Base-by-base conservation (phyloP, 257 asterid genomes). In the Misopates orontium region DNA sequence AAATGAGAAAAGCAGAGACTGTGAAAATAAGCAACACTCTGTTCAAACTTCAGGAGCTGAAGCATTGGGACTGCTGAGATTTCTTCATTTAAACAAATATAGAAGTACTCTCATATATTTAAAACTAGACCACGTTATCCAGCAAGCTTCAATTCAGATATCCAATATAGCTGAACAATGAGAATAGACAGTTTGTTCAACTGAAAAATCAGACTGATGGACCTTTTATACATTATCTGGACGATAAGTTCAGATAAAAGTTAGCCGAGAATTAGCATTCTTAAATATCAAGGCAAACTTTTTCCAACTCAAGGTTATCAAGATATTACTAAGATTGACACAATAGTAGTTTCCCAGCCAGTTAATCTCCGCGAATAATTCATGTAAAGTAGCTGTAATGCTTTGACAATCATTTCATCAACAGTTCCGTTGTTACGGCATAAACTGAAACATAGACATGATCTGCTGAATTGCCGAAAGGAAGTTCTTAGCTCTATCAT, bases 21-120 rank as follows among this genome's bases (percentile, higher is more conserved):
- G 55, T 32, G 18, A 14, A 61, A 20, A 15, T 12, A 48, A 42
- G 10, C 10, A 2, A n/a, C 20, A 16, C 42, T 14, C 65, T 49
- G 15, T 57, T 24, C 56, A 24, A 61, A 50, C 56, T 55, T 17
- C 56, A 52, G 28, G 69, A 51, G 57, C 42, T 69, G 20, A 45
- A 28, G 16, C 21, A 8, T 17, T 18, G 8, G 25, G 21, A 14
- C 21, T 20, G 39, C 24, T 24, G 39, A 14, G 8, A 14, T 41
- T 23, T 50, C 39, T 19, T n/a, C 17, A 39, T 52, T 7, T 16
- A 67, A 19, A 5, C 72, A 72, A 58, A 53, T 14, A 66, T 10
- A 52, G 44, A 52, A 50, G 14, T 16, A 56, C 55, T 56, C 22
- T 66, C 56, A 57, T 15, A 23, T 23, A 13, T 10, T 19, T 36